These are phyloP conservation scores for Aspergillus udagawae DNA, from an alignment of 2,329 filamentous ascomycete genomes.

Conservation along the genomic window DNA sequence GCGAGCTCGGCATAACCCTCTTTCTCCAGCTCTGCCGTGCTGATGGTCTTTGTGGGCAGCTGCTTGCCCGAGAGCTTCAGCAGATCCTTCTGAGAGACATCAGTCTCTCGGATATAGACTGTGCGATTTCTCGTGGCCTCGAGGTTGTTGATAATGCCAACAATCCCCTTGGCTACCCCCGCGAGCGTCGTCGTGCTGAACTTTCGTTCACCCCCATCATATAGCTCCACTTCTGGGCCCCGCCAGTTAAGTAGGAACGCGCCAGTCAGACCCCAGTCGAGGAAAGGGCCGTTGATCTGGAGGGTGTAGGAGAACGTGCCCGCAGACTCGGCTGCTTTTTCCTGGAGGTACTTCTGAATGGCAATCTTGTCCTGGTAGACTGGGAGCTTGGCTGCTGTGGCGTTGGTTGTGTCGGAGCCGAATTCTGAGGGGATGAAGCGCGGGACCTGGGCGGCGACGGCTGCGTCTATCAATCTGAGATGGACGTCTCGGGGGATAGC, in stretches of 20 bases:
- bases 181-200: slow-evolving; percentile 50
- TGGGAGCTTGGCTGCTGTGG: slow-evolving; percentile 20
- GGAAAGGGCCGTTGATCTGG: slow-evolving; percentile 29
- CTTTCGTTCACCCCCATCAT: slow-evolving; percentile 48
- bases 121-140: slow-evolving; percentile 52
- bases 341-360: slow-evolving; percentile 24
- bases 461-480: slow-evolving; percentile 8
- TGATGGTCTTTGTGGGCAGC: neutral
- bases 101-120: slow-evolving; percentile 24
- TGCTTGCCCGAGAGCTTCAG: neutral
- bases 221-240: slow-evolving; percentile 36
- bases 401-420: slow-evolving; percentile 28
- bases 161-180: slow-evolving; percentile 47
- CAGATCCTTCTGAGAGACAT: slow-evolving; percentile 1
- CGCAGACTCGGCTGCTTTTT: slow-evolving; percentile 10
- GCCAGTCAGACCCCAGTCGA: slow-evolving; percentile 29
- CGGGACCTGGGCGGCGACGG: slow-evolving; percentile 4
- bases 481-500: neutral
- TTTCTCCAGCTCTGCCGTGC: neutral
- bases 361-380: slow-evolving; percentile 31
- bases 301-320: slow-evolving; percentile 29
- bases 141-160: slow-evolving; percentile 46
- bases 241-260: slow-evolving; percentile 45
- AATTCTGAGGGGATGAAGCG: slow-evolving; percentile 32
- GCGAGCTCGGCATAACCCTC: neutral